phyloP scores from a whole-genome alignment of 208 protist genomes.

The Trichomonas tenax region DNA sequence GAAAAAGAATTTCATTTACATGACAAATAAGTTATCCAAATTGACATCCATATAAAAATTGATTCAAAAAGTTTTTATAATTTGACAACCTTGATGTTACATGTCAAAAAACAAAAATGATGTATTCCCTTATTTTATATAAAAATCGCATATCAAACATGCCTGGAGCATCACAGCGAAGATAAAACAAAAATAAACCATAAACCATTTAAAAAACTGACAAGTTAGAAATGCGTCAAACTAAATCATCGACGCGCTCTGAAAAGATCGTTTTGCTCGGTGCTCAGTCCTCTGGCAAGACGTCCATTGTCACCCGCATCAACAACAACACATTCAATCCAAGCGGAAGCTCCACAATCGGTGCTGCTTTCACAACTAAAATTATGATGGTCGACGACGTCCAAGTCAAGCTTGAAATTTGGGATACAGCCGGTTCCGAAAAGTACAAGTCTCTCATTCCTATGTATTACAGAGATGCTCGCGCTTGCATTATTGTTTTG shows the following conservation, averaged over 20 bases:
- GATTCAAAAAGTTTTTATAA: no score
- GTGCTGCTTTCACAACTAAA: background rate
- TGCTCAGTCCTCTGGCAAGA: background rate
- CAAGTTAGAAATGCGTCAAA: background rate
- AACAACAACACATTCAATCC: background rate
- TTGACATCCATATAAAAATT: no score
- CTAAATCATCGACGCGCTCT: background rate
- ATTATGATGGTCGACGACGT: background rate
- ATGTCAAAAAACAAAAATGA: no score
- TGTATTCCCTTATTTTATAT: no score
- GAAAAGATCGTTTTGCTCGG: background rate
- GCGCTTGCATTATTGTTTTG: conserved; percentile 83
- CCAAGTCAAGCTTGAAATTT: background rate
- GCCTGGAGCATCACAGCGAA: no score
- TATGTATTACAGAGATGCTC: conserved; percentile 14
- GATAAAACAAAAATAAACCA: no score
- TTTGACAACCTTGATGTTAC: no score
- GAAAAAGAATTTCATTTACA: no score
- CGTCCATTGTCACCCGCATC: background rate
- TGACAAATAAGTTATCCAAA: no score
- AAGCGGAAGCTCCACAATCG: background rate
- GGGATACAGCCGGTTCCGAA: conserved; percentile 1
- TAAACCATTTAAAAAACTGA: background rate
- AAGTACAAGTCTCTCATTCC: background rate
- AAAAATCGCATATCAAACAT: no score